Evolutionary conservation across 306 rosid species (phyloP), one percentile per base, ranked within the genome.

Genomic region (Oxytropis ochrocephala): DNA sequence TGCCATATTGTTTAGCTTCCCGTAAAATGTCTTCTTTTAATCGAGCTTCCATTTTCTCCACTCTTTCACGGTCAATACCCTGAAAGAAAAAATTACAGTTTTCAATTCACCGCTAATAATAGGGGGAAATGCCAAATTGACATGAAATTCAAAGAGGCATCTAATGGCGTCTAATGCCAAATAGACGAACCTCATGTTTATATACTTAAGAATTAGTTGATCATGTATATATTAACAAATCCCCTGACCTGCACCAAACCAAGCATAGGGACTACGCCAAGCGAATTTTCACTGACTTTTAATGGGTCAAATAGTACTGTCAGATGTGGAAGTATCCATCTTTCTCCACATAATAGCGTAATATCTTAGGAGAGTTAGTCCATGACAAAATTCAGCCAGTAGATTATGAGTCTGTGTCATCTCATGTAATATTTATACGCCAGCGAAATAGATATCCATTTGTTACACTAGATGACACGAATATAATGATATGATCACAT

Each of bases 21-120:
- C 96, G 78, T 50, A 91, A 72, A 65, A 91, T 91, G 50, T 91
- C 97, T 82, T 85, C 93, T 76, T 91, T 91, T 47, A 91, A 63
- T 13, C 97, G 91, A 44, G 93, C 91, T 75, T 91, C 97, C 97
- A 91, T 91, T 64, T 90, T 83, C 89, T 91, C 97, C 57, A 91
- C 93, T 74, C 97, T 81, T 74, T 86, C 88, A 64, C 97, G 85
- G 73, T 75, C 96, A 79, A 91, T 91, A 24, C 97, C 97, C 97
- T 91, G 82, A 44, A 84, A 76, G 44, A 69, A 61, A 36, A 72
- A 60, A 73, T 68, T 41, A 35, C 2, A 64, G 36, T 36, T 58
- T 68, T 63, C 69, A 65, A 24, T 62, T 81, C 77, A 74, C 64
- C 35, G 39, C n/a, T n/a, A n/a, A 81, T 44, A 73, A 51, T 51